Percentiles rank a stretch among this genome's conserved stretches.
These are phyloP conservation scores for Penicillium psychrofluorescens DNA, from an alignment of 495 filamentous ascomycete species.

Conservation along the genomic window DNA sequence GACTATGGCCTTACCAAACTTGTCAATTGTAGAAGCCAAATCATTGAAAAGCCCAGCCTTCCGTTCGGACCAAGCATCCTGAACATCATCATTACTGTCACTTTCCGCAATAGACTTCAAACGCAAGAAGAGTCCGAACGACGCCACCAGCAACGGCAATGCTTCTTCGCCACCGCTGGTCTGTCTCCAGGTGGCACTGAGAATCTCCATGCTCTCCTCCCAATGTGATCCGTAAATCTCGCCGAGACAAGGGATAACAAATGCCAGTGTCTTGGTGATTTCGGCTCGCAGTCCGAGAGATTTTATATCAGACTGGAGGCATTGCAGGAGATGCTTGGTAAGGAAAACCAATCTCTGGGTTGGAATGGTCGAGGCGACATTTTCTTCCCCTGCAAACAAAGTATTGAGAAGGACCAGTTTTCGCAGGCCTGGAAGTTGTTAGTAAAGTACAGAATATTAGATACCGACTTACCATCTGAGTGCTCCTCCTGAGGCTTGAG, in stretches of 20 bases:
- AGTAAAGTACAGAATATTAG: slow-evolving; percentile 3
- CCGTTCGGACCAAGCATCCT: slow-evolving; percentile 59
- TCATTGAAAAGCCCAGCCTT: slow-evolving; percentile 40
- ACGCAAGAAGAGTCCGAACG: slow-evolving; percentile 60
- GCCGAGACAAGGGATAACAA: slow-evolving; percentile 62
- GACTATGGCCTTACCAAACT: slow-evolving; percentile 28
- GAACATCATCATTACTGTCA: slow-evolving; percentile 78
- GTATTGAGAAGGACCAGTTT: slow-evolving; percentile 53
- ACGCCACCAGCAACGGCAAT: slow-evolving; percentile 58
- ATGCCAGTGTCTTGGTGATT: slow-evolving; percentile 55
- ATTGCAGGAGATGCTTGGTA: slow-evolving; percentile 66
- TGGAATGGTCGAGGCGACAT: slow-evolving; percentile 49
- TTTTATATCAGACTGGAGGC: slow-evolving; percentile 49
- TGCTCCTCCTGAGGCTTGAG: slow-evolving; percentile 32
- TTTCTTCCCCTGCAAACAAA: slow-evolving; percentile 45
- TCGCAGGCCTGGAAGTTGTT: slow-evolving; percentile 33
- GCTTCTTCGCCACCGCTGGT: slow-evolving; percentile 34
- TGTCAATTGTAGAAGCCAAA: slow-evolving; percentile 46
- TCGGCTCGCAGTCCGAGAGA: slow-evolving; percentile 33
- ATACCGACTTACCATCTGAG: slow-evolving; percentile 31
- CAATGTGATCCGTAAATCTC: slow-evolving; percentile 84
- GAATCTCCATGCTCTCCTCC: slow-evolving; percentile 55
- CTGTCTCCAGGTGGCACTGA: slow-evolving; percentile 48
- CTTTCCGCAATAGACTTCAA: slow-evolving; percentile 46
- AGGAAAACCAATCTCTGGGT: slow-evolving; percentile 78